Evolutionary conservation across 441 rosid species (phyloP).

Genomic region (Euphorbia schlechtendalii): DNA sequence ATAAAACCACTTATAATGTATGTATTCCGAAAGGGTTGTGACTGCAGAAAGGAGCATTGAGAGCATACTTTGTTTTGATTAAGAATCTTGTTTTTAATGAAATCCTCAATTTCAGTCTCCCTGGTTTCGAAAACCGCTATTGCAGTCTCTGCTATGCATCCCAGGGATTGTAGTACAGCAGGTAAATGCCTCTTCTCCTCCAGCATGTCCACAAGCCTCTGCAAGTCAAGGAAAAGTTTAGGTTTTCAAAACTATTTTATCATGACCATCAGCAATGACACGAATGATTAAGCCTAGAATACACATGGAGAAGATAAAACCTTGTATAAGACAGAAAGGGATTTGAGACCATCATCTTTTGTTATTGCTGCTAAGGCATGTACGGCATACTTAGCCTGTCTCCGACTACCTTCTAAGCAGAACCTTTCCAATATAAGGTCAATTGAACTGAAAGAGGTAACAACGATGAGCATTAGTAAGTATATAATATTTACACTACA

Average conservation of each 20-base stretch:
- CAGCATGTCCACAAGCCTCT: conserved; percentile 96
- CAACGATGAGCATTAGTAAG: conserved; percentile 25
- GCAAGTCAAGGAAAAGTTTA: conserved; percentile 29
- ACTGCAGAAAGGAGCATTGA: conserved; percentile 24
- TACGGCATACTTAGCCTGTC: conserved; percentile 98
- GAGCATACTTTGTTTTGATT: conserved; percentile 50
- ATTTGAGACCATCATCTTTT: conserved; percentile 96
- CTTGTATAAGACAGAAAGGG: conserved; percentile 98
- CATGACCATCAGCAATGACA: background rate
- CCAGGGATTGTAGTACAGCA: conserved; percentile 91
- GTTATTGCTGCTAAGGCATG: conserved; percentile 98
- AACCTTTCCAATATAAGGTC: conserved; percentile 91
- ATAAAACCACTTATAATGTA: conserved; percentile 12
- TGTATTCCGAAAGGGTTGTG: conserved; percentile 5
- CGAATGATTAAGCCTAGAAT: background rate
- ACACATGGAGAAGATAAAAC: conserved; percentile 24
- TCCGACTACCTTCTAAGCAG: conserved; percentile 94
- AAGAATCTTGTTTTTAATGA: conserved; percentile 72
- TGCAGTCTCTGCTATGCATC: conserved; percentile 98
- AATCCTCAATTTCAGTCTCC: conserved; percentile 80
- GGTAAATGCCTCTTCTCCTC: conserved; percentile 86
- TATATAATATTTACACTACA: background rate
- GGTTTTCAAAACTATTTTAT: conserved; percentile 9
- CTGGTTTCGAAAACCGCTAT: conserved; percentile 98
- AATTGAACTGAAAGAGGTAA: conserved; percentile 60